phyloP scores from a whole-genome alignment of 2,329 filamentous ascomycete genomes.

The Clathrospora elynae region DNA sequence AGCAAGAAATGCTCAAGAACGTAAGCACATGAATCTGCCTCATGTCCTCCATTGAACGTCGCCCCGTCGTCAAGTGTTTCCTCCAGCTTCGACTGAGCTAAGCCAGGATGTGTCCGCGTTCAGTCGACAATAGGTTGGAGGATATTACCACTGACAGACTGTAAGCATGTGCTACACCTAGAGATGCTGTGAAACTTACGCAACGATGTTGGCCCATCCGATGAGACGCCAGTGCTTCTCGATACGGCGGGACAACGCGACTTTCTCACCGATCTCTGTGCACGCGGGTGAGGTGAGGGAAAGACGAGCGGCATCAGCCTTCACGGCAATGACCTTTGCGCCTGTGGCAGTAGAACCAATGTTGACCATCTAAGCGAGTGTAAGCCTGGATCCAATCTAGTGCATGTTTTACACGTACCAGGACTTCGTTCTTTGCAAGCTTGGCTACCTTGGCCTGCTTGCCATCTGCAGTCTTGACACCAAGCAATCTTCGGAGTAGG shows the following conservation, averaged over 20 bases:
- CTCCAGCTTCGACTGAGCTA: constrained; percentile 11
- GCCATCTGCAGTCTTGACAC: constrained; percentile 96
- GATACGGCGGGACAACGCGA: constrained; percentile 92
- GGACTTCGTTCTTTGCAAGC: constrained; percentile 95
- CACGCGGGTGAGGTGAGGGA: constrained; percentile 91
- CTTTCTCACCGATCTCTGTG: constrained; percentile 97
- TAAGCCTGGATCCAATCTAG: constrained; percentile 16
- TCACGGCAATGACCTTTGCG: constrained; percentile 95
- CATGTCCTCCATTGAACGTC: constrained; percentile 18
- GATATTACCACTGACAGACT: constrained; percentile 42
- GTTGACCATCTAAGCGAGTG: constrained; percentile 77
- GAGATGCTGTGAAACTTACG: constrained; percentile 39
- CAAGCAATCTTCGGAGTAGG: constrained; percentile 87
- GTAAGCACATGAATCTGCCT: constrained; percentile 31
- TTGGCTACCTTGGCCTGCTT: constrained; percentile 99
- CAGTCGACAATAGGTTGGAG: constrained; percentile 45
- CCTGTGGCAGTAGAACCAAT: constrained; percentile 97
- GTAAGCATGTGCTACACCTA: constrained; percentile 23
- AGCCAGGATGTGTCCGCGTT: constrained; percentile 10
- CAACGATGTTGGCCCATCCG: constrained; percentile 51
- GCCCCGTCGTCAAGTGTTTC: constrained; percentile 23
- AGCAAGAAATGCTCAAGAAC: constrained; percentile 41
- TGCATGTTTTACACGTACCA: constrained; percentile 49
- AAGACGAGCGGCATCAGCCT: constrained; percentile 96
- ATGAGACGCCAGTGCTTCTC: constrained; percentile 89